These are phyloP conservation scores for Podospora comata DNA, from an alignment of 495 filamentous ascomycete genomes.

Conservation along the genomic window DNA sequence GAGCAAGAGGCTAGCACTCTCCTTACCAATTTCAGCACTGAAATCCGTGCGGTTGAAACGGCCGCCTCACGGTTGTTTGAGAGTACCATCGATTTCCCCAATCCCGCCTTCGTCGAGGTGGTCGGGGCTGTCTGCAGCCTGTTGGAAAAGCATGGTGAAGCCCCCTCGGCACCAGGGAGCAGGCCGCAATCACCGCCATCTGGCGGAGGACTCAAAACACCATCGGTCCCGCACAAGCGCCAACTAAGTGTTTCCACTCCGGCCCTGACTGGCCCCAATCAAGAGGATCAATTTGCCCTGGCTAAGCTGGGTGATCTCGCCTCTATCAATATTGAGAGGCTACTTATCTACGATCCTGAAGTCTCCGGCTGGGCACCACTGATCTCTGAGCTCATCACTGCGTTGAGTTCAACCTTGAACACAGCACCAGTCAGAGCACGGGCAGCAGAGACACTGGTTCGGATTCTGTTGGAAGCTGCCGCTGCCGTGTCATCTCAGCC, in stretches of 20 bases:
- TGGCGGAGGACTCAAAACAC: constrained; percentile 28
- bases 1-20: constrained; percentile 47
- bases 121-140: constrained; percentile 69
- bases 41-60: constrained; percentile 84
- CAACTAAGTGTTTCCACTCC: constrained; percentile 59
- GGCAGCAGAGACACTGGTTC: constrained; percentile 70
- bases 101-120: constrained; percentile 73
- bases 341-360: constrained; percentile 61
- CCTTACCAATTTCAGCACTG: constrained; percentile 64
- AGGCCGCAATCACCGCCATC: constrained; percentile 38
- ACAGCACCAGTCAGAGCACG: constrained; percentile 62
- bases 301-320: constrained; percentile 77
- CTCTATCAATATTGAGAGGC: constrained; percentile 70
- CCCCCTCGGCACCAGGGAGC: constrained; percentile 31
- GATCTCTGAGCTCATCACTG: constrained; percentile 63
- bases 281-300: constrained; percentile 74
- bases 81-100: constrained; percentile 83
- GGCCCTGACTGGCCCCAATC: constrained; percentile 50
- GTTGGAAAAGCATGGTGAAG: constrained; percentile 45
- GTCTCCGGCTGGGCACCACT: constrained; percentile 72
- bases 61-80: constrained; percentile 85
- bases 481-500: constrained; percentile 47
- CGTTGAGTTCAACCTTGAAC: constrained; percentile 53
- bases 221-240: constrained; percentile 50
- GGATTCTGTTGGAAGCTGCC: constrained; percentile 65